Base-by-base conservation (phyloP, 2,329 filamentous ascomycete genomes). In the Aspergillus hiratsukae region DNA sequence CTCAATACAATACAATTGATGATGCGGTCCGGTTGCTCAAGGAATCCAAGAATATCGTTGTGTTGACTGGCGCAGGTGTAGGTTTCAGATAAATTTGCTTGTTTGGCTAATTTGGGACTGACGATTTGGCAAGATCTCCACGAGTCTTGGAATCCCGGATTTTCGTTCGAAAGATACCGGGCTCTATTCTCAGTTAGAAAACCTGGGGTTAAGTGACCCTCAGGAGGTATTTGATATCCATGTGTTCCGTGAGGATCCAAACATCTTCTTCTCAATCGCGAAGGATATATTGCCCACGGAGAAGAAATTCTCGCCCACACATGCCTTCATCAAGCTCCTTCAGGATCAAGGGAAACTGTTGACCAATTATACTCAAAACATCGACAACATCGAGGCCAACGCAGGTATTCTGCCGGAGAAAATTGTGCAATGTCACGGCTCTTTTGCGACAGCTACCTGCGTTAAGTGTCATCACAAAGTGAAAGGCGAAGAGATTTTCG, bases 351-450 rank as follows among this genome's bases (percentile, higher is more conserved):
- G 84, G 62, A 96, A 96, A 73, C 83, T 99, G 6, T 83, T 97
- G 58, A 97, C 92, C 45, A 97, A 97, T 76, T 99, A 97, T 78
- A 96, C 94, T 0, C 94, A 99, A 72, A 99, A 99, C 73, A 97
- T 99, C 68, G 94, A 99, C 78, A 97, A 97, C 66, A 86, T 97
- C 52, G 93, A 99, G 73, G 83, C 87, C 59, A 87, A 89, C 67
- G 93, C 93, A 0, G 94, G 94, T 23, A 90, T 99, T 58, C 76
- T 80, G 23, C 82, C 85, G 1, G 87, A 90, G 35, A 96, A 94
- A 69, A 82, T 97, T 19, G 88, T 99, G 28, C 93, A 99, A 75
- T 97, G 94, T 71, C 94, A 99, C 71, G 94, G 94, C 58, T 96
- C 91, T 6, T 97, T 97, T 77, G 92, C 92, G 46, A 95, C 89